A percentile compares a stretch with the other conserved stretches of the same genome.
phyloP scores from a whole-genome alignment of 768 basidiomycete species.

The Leucocoprinus leucothites region DNA sequence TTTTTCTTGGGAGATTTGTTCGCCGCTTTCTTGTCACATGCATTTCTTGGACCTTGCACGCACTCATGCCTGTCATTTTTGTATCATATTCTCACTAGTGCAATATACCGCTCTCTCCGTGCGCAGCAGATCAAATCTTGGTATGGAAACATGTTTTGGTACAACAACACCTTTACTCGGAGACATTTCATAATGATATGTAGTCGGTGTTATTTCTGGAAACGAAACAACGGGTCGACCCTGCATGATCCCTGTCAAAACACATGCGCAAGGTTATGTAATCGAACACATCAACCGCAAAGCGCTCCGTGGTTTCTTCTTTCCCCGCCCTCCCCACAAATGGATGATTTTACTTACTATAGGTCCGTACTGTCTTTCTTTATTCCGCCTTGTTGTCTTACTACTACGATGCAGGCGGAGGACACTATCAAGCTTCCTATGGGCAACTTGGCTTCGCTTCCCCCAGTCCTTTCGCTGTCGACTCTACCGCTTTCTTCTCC shows the following conservation, averaged over 20 bases:
- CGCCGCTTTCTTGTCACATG: not conserved
- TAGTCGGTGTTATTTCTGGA: not conserved
- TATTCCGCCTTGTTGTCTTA: not conserved
- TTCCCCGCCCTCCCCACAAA: not conserved
- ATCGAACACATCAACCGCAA: no score
- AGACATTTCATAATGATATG: not conserved
- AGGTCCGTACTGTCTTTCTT: not conserved
- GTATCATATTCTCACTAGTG: slow-evolving; percentile 5
- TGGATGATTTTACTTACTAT: not conserved
- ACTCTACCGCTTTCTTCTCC: not conserved
- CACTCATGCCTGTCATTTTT: not conserved
- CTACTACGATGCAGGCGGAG: not conserved
- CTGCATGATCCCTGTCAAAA: not conserved
- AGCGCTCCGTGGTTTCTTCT: no score
- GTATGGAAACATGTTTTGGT: not conserved
- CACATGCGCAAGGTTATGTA: slow-evolving; percentile 1
- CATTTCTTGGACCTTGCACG: slow-evolving; percentile 5
- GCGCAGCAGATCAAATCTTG: slow-evolving; percentile 2
- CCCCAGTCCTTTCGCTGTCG: not conserved
- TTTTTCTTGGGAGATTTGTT: slow-evolving; percentile 47
- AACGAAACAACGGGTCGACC: no score
- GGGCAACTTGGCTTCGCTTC: not conserved
- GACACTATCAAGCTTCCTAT: not conserved
- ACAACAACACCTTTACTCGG: no score
- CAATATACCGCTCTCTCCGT: slow-evolving; percentile 12